Base-by-base conservation (phyloP, 495 filamentous ascomycete genomes). In the Staphylotrichum tortipilum region DNA sequence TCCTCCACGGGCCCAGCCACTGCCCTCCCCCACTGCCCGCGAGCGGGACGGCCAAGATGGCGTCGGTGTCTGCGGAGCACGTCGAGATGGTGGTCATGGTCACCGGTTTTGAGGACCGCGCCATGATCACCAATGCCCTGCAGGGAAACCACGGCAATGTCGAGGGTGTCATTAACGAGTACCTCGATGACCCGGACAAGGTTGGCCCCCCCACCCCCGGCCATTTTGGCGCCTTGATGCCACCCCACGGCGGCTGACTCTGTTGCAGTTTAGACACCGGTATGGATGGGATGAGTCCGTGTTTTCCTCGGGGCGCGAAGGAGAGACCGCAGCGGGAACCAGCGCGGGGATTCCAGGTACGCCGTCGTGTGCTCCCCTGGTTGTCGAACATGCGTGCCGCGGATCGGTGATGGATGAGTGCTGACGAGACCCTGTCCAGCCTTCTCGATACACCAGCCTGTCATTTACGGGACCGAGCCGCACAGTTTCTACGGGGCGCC, bases 271-370 rank as follows among this genome's bases (percentile, higher is more conserved):
- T 31, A 28, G 35, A 14, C 56, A 47, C 26, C 42, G 60, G 47
- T 72, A 73, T 40, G 55, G 47, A 7, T 77, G 75, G 75, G 69
- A 76, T 33, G 76, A 79, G 37, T 57, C 41, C 12, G 63, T 59
- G 11, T 79, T 77, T 30, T 61, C 50, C 22, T 62, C 62, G 26
- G 68, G 66, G 51, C 67, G 74, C 37, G 70, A 78, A 44, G 76
- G 74, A 23, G 58, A 61, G n/a, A 17, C 28, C 5, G 12, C 56
- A 4, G n/a, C 29, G 12, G 31, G 22, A 8, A 29, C 22, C 21
- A 37, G 9, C 7, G 31, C 30, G 28, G 19, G 10, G 0, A 10
- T 12, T 33, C 53, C 51, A 39, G 41, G 50, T 58, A n/a, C n/a
- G n/a, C n/a, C n/a, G n/a, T n/a, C n/a, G 24, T 2, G 36, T 47